phyloP scores from a whole-genome alignment of 352 stramenopile genomes.

The Phytopythium aichiense region DNA sequence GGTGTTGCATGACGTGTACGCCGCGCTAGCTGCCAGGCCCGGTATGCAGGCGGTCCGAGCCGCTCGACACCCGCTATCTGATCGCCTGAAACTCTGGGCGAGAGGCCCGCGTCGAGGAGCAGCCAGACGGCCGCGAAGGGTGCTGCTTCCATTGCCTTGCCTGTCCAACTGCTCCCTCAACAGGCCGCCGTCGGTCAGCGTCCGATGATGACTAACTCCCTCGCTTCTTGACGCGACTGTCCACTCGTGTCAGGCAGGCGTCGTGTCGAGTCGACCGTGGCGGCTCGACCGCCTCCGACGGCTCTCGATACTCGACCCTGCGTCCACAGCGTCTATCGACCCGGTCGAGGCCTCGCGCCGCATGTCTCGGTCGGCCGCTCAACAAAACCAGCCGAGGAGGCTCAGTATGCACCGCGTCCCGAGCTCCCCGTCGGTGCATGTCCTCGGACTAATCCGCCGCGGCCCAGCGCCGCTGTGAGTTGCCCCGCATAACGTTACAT shows the following conservation, averaged over 20 bases:
- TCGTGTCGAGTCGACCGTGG: no score
- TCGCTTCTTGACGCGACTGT: no score
- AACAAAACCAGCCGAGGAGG: not conserved
- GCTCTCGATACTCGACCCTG: not conserved
- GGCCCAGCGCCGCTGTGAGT: not conserved
- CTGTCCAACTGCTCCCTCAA: no score
- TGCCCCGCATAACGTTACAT: not conserved
- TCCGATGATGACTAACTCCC: no score
- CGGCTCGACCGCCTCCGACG: not conserved
- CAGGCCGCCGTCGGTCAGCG: no score
- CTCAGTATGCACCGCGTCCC: not conserved
- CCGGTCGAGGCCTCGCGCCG: not conserved
- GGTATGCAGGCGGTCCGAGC: not conserved
- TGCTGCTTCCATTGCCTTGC: no score
- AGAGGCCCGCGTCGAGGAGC: no score
- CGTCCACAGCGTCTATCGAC: not conserved
- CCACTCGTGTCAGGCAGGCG: no score
- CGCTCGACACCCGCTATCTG: no score
- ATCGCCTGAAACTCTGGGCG: no score
- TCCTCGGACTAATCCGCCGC: not conserved
- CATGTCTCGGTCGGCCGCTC: not conserved
- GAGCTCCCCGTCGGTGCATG: no score
- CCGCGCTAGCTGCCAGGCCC: not conserved
- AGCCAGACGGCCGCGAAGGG: no score
- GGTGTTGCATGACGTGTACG: conserved; percentile 1